Percentiles rank a stretch among this genome's conserved stretches.
Conservation (phyloP, 2,329 filamentous ascomycete species). For the Lecanicillium sp. region DNA sequence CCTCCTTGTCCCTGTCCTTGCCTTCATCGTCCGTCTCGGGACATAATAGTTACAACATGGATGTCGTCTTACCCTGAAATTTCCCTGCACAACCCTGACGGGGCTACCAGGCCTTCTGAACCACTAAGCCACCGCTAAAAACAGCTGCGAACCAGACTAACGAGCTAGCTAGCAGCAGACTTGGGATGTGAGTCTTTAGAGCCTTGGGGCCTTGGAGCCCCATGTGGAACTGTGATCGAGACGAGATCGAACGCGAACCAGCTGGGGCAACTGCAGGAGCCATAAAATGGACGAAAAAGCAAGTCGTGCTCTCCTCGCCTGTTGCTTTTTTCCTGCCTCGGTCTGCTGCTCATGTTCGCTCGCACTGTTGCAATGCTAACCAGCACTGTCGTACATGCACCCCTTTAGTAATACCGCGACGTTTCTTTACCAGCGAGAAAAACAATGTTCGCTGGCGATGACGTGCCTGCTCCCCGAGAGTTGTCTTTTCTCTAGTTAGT, state of each 20-base stretch:
- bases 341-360: neutral
- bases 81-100: slow-evolving; percentile 5
- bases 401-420: too few species aligned
- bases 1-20: neutral
- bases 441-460: too few species aligned
- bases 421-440: too few species aligned
- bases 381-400: too few species aligned
- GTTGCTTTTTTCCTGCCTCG: neutral
- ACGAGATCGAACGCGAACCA: slow-evolving; percentile 8
- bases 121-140: slow-evolving; percentile 1
- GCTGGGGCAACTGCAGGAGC: slow-evolving; percentile 1
- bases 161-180: neutral
- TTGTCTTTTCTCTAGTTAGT: neutral
- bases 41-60: neutral
- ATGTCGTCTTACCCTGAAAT: neutral
- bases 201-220: too few species aligned
- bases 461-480: too few species aligned
- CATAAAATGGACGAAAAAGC: neutral
- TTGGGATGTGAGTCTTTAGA: slow-evolving; percentile 3
- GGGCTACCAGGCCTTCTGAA: slow-evolving; percentile 3
- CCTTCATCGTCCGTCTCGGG: neutral
- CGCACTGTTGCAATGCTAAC: neutral
- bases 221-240: slow-evolving; percentile 11
- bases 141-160: neutral
- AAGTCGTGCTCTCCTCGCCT: neutral